Percentiles rank a stretch among this genome's conserved stretches.
Evolutionary conservation across 2,329 filamentous ascomycete genomes (phyloP).

Genomic region (Ophiocordyceps polyrhachis-furcata): DNA sequence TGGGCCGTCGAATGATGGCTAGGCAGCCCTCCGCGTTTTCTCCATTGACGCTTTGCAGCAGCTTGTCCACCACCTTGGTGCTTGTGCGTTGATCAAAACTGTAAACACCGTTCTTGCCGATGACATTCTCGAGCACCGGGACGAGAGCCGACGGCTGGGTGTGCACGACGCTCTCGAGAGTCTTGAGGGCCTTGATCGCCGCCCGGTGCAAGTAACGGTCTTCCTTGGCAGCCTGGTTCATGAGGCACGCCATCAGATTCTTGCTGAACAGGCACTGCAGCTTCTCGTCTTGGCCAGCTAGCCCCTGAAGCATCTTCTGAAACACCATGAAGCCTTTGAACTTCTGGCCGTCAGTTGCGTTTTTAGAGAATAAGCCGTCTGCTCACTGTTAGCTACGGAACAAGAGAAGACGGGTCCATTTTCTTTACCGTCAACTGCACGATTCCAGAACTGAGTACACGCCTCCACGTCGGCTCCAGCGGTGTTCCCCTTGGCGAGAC

Average conservation of each 20-base stretch:
- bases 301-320: constrained; percentile 46
- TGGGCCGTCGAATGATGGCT: constrained; percentile 25
- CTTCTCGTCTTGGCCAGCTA: constrained; percentile 25
- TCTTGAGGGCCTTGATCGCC: constrained; percentile 56
- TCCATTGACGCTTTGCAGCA: constrained; percentile 41
- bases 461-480: constrained; percentile 17
- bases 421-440: constrained; percentile 65
- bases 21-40: constrained; percentile 36
- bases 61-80: constrained; percentile 63
- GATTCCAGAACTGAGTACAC: constrained; percentile 69
- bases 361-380: constrained; percentile 71
- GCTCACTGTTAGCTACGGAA: constrained; percentile 8
- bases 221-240: constrained; percentile 63
- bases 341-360: constrained; percentile 73
- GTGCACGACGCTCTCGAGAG: constrained; percentile 46
- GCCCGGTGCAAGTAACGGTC: constrained; percentile 67
- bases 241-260: constrained; percentile 64
- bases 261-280: constrained; percentile 53
- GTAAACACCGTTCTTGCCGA: constrained; percentile 49
- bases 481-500: constrained; percentile 23
- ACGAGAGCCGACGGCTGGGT: constrained; percentile 39
- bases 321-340: constrained; percentile 84
- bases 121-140: constrained; percentile 45
- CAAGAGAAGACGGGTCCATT: not conserved
- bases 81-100: constrained; percentile 78